Percentiles rank a stretch among this genome's conserved stretches.
Evolutionary conservation across 352 stramenopile genomes (phyloP).

Genomic region (Globisporangium splendens): DNA sequence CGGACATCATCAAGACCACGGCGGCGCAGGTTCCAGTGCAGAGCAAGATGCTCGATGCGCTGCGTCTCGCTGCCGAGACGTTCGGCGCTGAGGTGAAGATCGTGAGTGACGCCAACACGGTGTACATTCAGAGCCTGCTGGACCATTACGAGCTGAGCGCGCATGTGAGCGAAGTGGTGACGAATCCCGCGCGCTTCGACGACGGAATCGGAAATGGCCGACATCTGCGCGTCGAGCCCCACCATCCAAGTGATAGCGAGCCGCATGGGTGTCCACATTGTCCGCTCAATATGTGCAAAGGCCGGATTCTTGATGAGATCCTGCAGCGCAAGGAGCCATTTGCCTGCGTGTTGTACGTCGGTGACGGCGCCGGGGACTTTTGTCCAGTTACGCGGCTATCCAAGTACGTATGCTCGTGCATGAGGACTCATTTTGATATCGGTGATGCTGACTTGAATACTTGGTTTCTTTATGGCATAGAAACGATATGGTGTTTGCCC

Average conservation of each 20-base stretch:
- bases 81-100: conserved; percentile 34
- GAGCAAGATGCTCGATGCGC: conserved; percentile 38
- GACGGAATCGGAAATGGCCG: conserved; percentile 2
- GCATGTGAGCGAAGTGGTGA: conserved; percentile 32
- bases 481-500: conserved; percentile 54
- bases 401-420: conserved; percentile 19
- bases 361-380: conserved; percentile 47
- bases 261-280: conserved; percentile 45
- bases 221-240: conserved; percentile 31
- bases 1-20: conserved; percentile 20
- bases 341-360: conserved; percentile 50
- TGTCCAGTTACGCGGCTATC: conserved; percentile 38
- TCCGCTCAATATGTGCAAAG: conserved; percentile 64
- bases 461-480: conserved; percentile 12
- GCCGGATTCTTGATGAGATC: conserved; percentile 35
- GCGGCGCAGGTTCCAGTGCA: conserved; percentile 29
- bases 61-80: conserved; percentile 29
- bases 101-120: conserved; percentile 46
- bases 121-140: conserved; percentile 48
- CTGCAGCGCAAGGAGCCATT: conserved; percentile 21
- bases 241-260: conserved; percentile 20
- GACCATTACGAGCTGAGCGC: conserved; percentile 20
- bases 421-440: neutral
- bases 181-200: conserved; percentile 32
- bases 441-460: too few relatives aligned